These are phyloP conservation scores for Pseudomassariella vexata DNA, from an alignment of 2,329 filamentous ascomycete genomes.

Conservation along the genomic window DNA sequence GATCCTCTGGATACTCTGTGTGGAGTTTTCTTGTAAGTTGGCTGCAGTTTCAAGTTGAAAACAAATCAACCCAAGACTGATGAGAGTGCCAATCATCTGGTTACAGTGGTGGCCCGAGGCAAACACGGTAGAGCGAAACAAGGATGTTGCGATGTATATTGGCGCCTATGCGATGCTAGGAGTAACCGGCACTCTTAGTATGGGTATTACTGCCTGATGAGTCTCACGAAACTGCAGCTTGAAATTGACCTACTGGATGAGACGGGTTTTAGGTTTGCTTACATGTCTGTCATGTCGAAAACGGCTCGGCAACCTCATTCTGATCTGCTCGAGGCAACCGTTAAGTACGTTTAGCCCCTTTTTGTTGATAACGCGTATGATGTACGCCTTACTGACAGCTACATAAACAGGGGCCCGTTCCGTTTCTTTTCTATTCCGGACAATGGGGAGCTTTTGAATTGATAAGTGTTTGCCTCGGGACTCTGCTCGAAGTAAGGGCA, in stretches of 20 bases:
- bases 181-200: not conserved
- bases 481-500: no score
- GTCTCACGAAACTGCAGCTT: no score
- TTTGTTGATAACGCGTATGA: not conserved
- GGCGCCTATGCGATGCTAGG: not conserved
- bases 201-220: not conserved
- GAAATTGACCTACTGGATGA: not conserved
- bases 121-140: conserved; percentile 4
- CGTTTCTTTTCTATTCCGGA: conserved; percentile 4
- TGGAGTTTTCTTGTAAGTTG: conserved; percentile 4
- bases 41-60: not conserved
- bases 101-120: conserved; percentile 7
- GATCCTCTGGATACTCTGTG: conserved; percentile 2
- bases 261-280: not conserved
- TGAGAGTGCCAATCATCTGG: conserved; percentile 4
- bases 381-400: no score
- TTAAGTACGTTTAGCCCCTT: conserved; percentile 1
- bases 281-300: not conserved
- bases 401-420: not conserved
- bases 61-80: not conserved
- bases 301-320: conserved; percentile 1
- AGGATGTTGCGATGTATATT: conserved; percentile 6
- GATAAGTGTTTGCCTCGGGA: no score
- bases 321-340: not conserved
- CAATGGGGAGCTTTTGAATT: no score